Evolutionary conservation across 1,284 basidiomycete genomes (phyloP).

Genomic region (Rhodotorula sp.): DNA sequence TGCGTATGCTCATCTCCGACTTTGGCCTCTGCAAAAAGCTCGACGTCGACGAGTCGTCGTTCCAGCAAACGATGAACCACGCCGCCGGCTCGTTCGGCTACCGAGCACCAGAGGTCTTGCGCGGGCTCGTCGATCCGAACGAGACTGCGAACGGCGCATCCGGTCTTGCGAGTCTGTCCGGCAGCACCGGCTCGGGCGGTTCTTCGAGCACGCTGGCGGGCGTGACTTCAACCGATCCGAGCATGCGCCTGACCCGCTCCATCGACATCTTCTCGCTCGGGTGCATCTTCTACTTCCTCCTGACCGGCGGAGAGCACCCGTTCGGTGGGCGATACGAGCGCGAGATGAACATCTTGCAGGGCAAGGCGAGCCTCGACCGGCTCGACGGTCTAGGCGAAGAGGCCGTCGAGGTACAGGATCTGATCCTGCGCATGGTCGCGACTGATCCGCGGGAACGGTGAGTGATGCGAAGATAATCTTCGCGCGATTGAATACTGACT

Average conservation of each 20-base stretch:
- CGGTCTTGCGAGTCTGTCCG: constrained; percentile 15
- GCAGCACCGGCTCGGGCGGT: constrained; percentile 23
- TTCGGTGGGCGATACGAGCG: constrained; percentile 87
- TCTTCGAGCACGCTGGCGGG: constrained; percentile 23
- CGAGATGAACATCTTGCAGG: constrained; percentile 85
- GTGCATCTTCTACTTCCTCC: constrained; percentile 86
- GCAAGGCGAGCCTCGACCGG: constrained; percentile 64
- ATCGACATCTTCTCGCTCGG: constrained; percentile 93
- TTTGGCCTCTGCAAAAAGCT: constrained; percentile 91
- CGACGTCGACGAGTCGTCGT: constrained; percentile 89
- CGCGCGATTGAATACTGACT: constrained; percentile 1
- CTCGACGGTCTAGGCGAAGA: constrained; percentile 84
- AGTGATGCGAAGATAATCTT: constrained; percentile 35
- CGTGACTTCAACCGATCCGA: constrained; percentile 47
- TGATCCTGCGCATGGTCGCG: constrained; percentile 73
- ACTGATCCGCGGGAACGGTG: constrained; percentile 70
- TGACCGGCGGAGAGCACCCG: constrained; percentile 83
- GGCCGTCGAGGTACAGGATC: constrained; percentile 74
- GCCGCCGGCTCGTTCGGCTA: constrained; percentile 86
- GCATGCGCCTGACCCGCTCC: constrained; percentile 77
- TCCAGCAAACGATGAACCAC: constrained; percentile 68
- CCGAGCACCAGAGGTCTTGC: constrained; percentile 88
- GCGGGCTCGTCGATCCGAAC: constrained; percentile 85
- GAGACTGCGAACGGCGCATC: constrained; percentile 51
- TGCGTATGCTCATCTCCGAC: constrained; percentile 90